Evolutionary conservation across 2,329 filamentous ascomycete species (phyloP), one percentile per base, ranked within the genome.

Genomic region (Sarocladium kiliense): DNA sequence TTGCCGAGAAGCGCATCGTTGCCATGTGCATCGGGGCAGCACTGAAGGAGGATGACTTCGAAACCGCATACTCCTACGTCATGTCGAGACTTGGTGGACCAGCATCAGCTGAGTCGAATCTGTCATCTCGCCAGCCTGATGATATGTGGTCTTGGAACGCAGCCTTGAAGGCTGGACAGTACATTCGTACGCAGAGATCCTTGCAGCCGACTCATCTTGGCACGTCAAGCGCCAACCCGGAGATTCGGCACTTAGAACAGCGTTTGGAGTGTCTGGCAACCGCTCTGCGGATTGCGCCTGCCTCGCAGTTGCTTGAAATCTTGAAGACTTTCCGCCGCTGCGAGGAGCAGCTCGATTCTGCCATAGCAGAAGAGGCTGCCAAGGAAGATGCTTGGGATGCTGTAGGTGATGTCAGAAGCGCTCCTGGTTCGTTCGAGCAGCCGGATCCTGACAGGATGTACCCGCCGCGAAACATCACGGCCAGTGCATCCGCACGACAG

Each of bases 21-120:
- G 86, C 87, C 57, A 90, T 93, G 87, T 91, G 89, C 59, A 84
- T 93, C 39, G 85, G 91, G 65, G 85, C 87, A 14, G 88, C 89
- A 12, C 76, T 94, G 1, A 77, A 78, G 10, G 88, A 92, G 65
- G 85, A 91, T 59, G 90, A 85, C 65, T 94, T 94, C 58, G 90
- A 95, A 66, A 94, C 89, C 0, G 89, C 89, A 11, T 94, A 93
- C 67, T 92, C 88, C 0, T 93, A 89, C 64, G 86, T 92, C 1
- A 81, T 90, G 47, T 91, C 85, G 64, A 82, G 87, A 21, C 75
- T 94, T 0, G 76, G 77, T 7, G 57, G 64, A 10, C 32, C 50
- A 26, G 16, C 32, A 11, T 25, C 21, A 7, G 27, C 4, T 18
- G 34, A 26, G 3, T 16, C n/a, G 3, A 14, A n/a, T 11, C 4